Evolutionary conservation across 2,329 filamentous ascomycete genomes (phyloP).

Genomic region (Penicillium sp.): DNA sequence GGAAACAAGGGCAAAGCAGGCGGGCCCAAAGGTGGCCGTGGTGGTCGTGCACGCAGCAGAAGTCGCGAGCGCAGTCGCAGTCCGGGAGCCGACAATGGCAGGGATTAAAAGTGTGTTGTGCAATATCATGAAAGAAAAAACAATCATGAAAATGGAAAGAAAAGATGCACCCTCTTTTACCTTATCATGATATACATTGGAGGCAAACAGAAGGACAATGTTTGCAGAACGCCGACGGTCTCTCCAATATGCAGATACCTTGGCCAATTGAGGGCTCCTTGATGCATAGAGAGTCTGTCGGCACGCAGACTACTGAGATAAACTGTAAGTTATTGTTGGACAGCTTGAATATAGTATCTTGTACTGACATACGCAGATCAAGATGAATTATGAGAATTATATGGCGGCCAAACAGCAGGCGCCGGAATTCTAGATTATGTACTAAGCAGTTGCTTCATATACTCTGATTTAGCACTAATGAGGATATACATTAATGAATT

Average conservation of each 20-base stretch:
- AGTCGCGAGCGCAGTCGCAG: conserved; percentile 46
- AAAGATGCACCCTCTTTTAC: neutral
- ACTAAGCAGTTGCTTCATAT: conserved; percentile 2
- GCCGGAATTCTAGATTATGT: neutral
- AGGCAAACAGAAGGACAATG: neutral
- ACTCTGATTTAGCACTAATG: neutral
- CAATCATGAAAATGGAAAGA: neutral
- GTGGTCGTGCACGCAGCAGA: conserved; percentile 38
- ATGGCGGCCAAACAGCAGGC: neutral
- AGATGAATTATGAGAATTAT: neutral
- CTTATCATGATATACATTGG: neutral
- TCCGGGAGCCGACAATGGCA: conserved; percentile 26
- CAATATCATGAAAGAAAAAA: too few relatives aligned
- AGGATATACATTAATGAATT: conserved; percentile 4
- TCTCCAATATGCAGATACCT: neutral
- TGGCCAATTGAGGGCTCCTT: neutral
- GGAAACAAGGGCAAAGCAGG: conserved; percentile 41
- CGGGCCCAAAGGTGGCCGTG: conserved; percentile 40
- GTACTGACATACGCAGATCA: neutral
- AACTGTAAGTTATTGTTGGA: neutral
- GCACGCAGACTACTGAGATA: conserved; percentile 7
- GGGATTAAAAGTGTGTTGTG: conserved; percentile 22
- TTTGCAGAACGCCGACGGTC: conserved; percentile 10
- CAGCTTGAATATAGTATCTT: neutral
- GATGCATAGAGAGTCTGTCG: conserved; percentile 6